Evolutionary conservation across 441 rosid species (phyloP), one percentile per base, ranked within the genome.

Genomic region (Cnidoscolus chayamansa): DNA sequence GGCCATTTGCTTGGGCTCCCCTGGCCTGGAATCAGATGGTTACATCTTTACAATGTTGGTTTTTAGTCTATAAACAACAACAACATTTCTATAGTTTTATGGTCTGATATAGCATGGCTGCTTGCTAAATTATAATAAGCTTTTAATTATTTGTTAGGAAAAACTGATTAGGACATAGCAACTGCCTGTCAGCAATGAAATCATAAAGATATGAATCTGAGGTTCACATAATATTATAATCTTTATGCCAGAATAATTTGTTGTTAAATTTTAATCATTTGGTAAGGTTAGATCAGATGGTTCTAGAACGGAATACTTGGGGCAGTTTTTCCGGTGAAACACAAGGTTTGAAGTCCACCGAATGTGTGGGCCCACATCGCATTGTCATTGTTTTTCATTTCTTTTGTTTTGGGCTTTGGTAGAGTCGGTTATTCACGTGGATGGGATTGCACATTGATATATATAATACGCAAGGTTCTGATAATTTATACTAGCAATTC

Each of bases 361-460:
- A 17, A 1, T 13, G 9, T 16, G 10, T 30, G 12, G 59, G 7
- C 16, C 43, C 17, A 65, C 17, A 9, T 43, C 8, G 2, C 66
- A 0, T 37, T 4, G 63, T 16, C 15, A 48, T 55, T 56, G 37
- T 15, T 48, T 60, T 63, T 25, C 9, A 10, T 72, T 11, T 58
- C 62, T 47, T 30, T 60, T 32, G 11, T 19, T 37, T 1, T 37
- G 3, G 43, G 43, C 43, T 37, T 37, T 37, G 72, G 17, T 31
- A 51, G 43, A 63, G 72, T 76, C 71, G 84, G 84, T 83, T 31
- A 61, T 61, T 80, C 86, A 83, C 74, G 81, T 72, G 82, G 84
- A 74, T 76, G 77, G 79, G 63, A 66, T 67, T 61, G 79, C 48
- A 15, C 32, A 15, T 1, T 60, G 79, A 40, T 10, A 25, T 10